Base-by-base conservation (phyloP, 768 basidiomycete genomes). In the Lanmaoa pseudosensibilis region DNA sequence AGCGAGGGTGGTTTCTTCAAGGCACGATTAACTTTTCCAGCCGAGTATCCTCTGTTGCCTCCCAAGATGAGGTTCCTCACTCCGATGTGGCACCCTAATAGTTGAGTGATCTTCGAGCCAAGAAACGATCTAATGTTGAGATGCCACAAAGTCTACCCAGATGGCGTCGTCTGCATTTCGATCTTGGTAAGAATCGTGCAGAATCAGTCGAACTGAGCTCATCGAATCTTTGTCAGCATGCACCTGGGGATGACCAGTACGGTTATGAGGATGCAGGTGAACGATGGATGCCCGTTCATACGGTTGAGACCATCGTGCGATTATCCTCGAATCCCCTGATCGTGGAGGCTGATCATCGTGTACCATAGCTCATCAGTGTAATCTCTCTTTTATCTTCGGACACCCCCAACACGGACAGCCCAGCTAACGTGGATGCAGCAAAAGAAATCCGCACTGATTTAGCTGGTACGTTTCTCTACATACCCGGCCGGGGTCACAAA, bases 1-100 rank as follows among this genome's bases (percentile, higher is more conserved):
- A 94, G 93, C 69, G 96, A 99, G 75, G 97, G 96, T 57, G 97
- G 92, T 9, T 92, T 98, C 73, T 90, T 96, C 77, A 94, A 93
- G 75, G 94, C 94, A 18, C 81, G 89, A 51, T 74, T 98, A 55
- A 80, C 86, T 6, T 98, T 99, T 74, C 96, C 95, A 9, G 77
- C 82, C 27, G 93, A 98, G 72, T 98, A 86, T 70, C 96, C 96
- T 27, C 74, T 96, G 51, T 78, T 86, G 46, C 95, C 95, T 9
- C 96, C 97, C 37, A 95, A 93, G 84, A 92, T 98, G 92, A 86
- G 83, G 21, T 99, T 99, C 68, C 83, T 90, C 63, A 98, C 97
- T 2, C 88, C 87, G 36, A 91, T 99, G 83, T 93, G 95, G 86
- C 97, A 99, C 75, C 97, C 97, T 2, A 99, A 98, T 72, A 95